Conservation (phyloP, 192 early-diverging fungal species). For the Coemansia sp. region DNA sequence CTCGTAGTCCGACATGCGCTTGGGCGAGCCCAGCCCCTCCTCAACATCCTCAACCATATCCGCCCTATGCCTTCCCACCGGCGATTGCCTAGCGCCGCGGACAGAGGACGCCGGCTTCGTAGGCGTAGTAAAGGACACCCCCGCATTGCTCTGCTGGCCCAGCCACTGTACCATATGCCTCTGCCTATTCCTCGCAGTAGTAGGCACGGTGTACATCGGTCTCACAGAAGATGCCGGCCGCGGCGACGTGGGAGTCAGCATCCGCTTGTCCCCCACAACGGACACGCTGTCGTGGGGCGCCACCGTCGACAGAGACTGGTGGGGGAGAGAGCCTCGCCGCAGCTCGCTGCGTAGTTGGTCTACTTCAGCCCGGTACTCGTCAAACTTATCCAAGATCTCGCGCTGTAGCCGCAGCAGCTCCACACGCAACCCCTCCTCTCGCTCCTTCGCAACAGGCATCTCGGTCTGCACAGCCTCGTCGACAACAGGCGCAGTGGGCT, state of each 20-base stretch:
- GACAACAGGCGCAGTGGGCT: not conserved
- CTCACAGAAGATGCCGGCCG: slow-evolving; percentile 2
- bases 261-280: slow-evolving; percentile 5
- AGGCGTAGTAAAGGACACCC: not conserved
- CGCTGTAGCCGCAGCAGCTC: slow-evolving; percentile 29
- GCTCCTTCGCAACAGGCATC: not conserved
- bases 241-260: slow-evolving; percentile 10
- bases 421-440: slow-evolving; percentile 1
- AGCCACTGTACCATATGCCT: slow-evolving; percentile 46
- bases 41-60: slow-evolving; percentile 3
- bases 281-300: slow-evolving; percentile 39
- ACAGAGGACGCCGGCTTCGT: not conserved
- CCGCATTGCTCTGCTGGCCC: slow-evolving; percentile 1
- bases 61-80: not conserved
- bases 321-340: slow-evolving; percentile 11
- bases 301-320: not conserved
- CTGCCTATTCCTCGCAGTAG: slow-evolving; percentile 23
- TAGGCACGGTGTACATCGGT: slow-evolving; percentile 15
- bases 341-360: slow-evolving; percentile 41
- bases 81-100: not conserved
- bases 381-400: slow-evolving; percentile 27
- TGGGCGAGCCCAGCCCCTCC: not conserved
- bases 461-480: slow-evolving; percentile 17
- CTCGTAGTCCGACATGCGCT: slow-evolving; percentile 6
- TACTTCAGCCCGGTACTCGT: slow-evolving; percentile 35